These are phyloP conservation scores for Fusarium haematococcum DNA, from an alignment of 2,329 filamentous ascomycete genomes.

Conservation along the genomic window DNA sequence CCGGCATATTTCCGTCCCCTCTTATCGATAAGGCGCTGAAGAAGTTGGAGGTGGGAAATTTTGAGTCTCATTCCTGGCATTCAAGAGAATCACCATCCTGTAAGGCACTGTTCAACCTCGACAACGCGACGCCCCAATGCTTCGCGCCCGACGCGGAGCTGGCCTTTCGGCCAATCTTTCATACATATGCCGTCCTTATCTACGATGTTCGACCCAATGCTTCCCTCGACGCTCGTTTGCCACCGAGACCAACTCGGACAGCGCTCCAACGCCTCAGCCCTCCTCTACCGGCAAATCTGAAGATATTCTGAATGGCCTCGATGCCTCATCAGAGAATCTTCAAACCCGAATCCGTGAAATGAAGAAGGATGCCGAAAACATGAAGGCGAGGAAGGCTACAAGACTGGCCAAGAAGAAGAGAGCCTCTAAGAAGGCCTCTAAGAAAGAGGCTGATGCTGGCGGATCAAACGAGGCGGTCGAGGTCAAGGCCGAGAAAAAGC, in stretches of 20 bases:
- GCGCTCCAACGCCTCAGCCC: not conserved
- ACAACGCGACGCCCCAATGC: conserved; percentile 40
- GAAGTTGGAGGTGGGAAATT: conserved; percentile 26
- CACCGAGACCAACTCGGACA: conserved; percentile 14
- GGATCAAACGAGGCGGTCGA: not conserved
- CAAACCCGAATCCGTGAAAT: not conserved
- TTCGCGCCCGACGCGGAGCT: conserved; percentile 41
- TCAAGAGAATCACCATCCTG: conserved; percentile 5
- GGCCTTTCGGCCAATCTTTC: conserved; percentile 29
- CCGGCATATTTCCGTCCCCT: conserved; percentile 31
- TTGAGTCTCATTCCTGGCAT: conserved; percentile 5
- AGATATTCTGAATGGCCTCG: not conserved
- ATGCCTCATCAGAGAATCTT: not conserved
- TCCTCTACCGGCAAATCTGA: not conserved
- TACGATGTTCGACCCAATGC: conserved; percentile 18
- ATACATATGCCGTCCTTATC: conserved; percentile 10
- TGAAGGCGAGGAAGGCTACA: not conserved
- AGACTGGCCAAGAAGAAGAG: not conserved
- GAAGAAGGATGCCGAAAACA: not conserved
- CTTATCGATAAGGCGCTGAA: conserved; percentile 25
- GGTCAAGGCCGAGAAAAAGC: not conserved
- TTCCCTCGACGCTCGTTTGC: conserved; percentile 26
- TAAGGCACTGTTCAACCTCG: conserved; percentile 9
- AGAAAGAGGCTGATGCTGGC: not conserved
- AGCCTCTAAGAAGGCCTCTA: not conserved